Percentiles rank a stretch among this genome's conserved stretches.
These are phyloP conservation scores for Simplicillium aogashimaense DNA, from an alignment of 2,329 filamentous ascomycete species.

Conservation along the genomic window DNA sequence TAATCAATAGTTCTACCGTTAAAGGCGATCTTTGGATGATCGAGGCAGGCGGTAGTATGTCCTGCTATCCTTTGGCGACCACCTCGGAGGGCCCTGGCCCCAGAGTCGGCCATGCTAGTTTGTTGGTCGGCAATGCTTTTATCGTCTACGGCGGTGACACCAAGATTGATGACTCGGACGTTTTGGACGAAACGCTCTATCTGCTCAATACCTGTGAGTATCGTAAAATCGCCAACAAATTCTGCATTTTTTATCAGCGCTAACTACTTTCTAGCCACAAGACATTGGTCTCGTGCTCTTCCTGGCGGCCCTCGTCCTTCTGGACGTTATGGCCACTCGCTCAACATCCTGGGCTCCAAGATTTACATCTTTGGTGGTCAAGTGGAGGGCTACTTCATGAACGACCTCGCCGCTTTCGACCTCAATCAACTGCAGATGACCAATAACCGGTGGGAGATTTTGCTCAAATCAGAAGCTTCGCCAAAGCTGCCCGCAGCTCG, in stretches of 20 bases:
- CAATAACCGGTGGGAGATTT: conserved; percentile 86
- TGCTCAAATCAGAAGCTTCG: conserved; percentile 56
- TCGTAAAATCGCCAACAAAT: conserved; percentile 12
- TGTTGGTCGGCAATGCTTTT: conserved; percentile 95
- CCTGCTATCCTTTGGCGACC: conserved; percentile 85
- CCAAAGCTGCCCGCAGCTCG: conserved; percentile 65
- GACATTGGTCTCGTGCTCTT: conserved; percentile 93
- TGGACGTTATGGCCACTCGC: conserved; percentile 88
- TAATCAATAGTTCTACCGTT: conserved; percentile 90
- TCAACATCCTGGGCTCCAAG: conserved; percentile 94
- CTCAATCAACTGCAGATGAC: conserved; percentile 88
- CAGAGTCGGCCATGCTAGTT: conserved; percentile 84
- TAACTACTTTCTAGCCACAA: conserved; percentile 55
- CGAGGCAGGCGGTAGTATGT: conserved; percentile 77
- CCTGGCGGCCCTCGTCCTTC: conserved; percentile 78
- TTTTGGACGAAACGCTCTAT: conserved; percentile 90
- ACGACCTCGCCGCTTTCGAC: conserved; percentile 91
- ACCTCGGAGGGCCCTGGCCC: conserved; percentile 91
- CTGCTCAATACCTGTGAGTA: conserved; percentile 90
- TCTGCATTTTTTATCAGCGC: background rate
- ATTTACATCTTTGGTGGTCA: conserved; percentile 97
- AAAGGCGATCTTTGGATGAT: conserved; percentile 98
- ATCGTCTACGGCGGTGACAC: conserved; percentile 98
- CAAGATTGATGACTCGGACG: conserved; percentile 87
- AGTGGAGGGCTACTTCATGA: conserved; percentile 96